Conservation (phyloP, 2,329 filamentous ascomycete genomes). For the Rugonectria rugulosa region DNA sequence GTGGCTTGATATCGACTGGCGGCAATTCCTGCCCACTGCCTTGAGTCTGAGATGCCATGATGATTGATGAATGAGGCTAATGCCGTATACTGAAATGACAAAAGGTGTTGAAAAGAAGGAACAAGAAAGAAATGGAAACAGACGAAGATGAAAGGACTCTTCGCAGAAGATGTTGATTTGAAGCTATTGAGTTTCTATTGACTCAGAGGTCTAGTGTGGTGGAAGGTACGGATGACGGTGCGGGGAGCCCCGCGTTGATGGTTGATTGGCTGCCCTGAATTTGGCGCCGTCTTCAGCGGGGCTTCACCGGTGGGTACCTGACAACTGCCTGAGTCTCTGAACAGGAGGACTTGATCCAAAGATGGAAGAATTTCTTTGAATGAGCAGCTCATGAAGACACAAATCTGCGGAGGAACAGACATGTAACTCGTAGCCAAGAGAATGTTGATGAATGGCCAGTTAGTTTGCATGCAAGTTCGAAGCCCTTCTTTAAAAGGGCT, state of each 20-base stretch:
- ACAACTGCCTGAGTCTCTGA: no score
- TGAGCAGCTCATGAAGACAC: no score
- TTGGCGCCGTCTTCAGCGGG: no score
- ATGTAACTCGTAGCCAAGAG: no score
- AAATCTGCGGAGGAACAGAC: no score
- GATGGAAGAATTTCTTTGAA: no score
- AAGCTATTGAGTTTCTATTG: constrained; percentile 33
- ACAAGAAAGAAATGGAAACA: constrained; percentile 6
- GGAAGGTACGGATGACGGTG: constrained; percentile 28
- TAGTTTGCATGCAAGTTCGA: no score
- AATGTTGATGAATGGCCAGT: no score
- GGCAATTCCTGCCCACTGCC: constrained; percentile 40
- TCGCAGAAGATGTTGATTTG: constrained; percentile 24
- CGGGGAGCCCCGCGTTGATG: constrained; percentile 22
- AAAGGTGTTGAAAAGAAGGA: background rate
- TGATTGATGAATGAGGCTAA: background rate
- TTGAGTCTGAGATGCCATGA: constrained; percentile 43
- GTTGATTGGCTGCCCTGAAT: constrained; percentile 38
- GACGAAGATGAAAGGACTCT: background rate
- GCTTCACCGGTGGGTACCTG: no score
- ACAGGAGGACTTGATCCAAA: no score
- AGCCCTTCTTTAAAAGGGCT: no score
- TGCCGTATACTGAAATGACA: background rate
- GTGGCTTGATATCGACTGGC: constrained; percentile 69
- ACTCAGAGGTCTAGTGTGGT: constrained; percentile 30